A percentile compares a stretch with the other conserved stretches of the same genome.
Conservation (phyloP, 306 rosid genomes). For the Malus asiatica region DNA sequence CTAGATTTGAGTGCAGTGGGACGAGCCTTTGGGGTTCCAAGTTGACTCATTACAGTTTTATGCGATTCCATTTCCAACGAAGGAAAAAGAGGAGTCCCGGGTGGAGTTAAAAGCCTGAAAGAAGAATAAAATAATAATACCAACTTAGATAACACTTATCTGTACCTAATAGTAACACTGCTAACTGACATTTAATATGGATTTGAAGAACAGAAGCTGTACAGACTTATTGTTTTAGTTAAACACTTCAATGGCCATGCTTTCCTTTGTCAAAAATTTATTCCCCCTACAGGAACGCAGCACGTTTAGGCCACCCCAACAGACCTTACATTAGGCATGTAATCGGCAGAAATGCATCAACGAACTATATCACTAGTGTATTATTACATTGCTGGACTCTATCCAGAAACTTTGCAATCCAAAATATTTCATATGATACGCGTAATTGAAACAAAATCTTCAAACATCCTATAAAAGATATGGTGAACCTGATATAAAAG, state of each 20-base stretch:
- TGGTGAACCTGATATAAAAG: not conserved
- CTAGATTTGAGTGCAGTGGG: constrained; percentile 72
- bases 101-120: constrained; percentile 94
- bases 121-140: constrained; percentile 4
- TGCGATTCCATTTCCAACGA: constrained; percentile 84
- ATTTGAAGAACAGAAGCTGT: not conserved
- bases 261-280: not conserved
- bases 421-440: not conserved
- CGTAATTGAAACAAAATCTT: not conserved
- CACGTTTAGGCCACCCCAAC: not conserved
- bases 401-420: not conserved
- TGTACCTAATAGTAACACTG: not conserved
- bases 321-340: not conserved
- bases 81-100: constrained; percentile 97
- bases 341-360: not conserved
- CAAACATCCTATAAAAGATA: not conserved
- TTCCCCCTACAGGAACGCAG: not conserved
- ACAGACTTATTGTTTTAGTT: not conserved
- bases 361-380: not conserved
- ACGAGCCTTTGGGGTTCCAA: constrained; percentile 63
- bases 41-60: constrained; percentile 71
- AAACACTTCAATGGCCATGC: not conserved
- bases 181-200: not conserved
- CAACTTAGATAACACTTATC: not conserved
- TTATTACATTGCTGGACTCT: not conserved